These are phyloP conservation scores for Kandelia obovata DNA, from an alignment of 345 rosid genomes.

Conservation along the genomic window DNA sequence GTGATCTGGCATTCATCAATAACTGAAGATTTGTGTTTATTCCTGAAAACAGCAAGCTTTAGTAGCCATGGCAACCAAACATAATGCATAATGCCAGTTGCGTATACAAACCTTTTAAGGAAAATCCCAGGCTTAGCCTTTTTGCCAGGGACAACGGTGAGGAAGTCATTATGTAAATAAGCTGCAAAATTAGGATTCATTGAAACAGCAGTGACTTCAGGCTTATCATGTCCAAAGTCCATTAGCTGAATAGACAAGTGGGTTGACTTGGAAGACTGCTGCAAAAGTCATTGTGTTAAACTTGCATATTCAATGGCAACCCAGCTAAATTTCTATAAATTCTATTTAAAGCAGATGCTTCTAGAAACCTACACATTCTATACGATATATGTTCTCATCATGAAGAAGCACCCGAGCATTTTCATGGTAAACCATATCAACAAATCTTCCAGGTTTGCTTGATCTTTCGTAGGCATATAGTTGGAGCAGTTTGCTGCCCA, in stretches of 20 bases:
- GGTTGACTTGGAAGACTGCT: constrained; percentile 62
- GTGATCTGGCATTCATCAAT: constrained; percentile 42
- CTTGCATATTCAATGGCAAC: neutral
- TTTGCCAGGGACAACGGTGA: constrained; percentile 50
- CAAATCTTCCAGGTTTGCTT: constrained; percentile 60
- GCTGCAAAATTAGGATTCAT: constrained; percentile 80
- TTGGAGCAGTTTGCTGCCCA: constrained; percentile 87
- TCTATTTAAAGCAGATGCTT: neutral
- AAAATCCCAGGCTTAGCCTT: constrained; percentile 65
- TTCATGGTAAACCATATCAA: constrained; percentile 72
- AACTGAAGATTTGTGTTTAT: constrained; percentile 40
- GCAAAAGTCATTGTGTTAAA: neutral
- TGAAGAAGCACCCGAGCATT: constrained; percentile 83
- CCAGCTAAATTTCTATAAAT: neutral
- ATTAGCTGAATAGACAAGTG: constrained; percentile 77
- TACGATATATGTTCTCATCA: constrained; percentile 82
- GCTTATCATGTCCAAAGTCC: constrained; percentile 85
- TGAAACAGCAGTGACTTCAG: constrained; percentile 81
- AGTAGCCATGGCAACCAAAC: constrained; percentile 16
- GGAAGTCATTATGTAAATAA: constrained; percentile 68
- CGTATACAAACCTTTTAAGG: constrained; percentile 58
- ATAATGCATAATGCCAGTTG: constrained; percentile 7
- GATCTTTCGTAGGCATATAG: constrained; percentile 76
- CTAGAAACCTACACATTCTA: constrained; percentile 73
- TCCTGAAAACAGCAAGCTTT: constrained; percentile 45